Evolutionary conservation across 306 rosid species (phyloP).

Genomic region (Medicago arabica): DNA sequence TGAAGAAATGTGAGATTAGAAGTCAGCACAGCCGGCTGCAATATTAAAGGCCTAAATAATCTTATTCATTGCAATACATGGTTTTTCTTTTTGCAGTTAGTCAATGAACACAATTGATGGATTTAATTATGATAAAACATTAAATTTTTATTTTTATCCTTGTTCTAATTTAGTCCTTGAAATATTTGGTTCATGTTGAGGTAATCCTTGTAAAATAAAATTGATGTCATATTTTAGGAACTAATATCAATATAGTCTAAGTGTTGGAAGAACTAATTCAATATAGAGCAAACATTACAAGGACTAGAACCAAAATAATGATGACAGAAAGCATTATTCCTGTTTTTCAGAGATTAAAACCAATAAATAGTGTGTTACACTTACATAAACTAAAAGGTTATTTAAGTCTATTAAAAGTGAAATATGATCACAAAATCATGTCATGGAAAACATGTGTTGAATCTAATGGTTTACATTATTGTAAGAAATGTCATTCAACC

Average conservation of each 20-base stretch:
- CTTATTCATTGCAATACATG: background rate
- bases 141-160: background rate
- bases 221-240: background rate
- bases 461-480: slow-evolving; percentile 11
- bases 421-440: background rate
- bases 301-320: background rate
- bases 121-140: background rate
- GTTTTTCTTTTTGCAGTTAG: background rate
- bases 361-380: background rate
- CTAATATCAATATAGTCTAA: background rate
- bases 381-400: no score
- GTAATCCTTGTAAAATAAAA: background rate
- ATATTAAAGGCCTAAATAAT: background rate
- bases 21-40: background rate
- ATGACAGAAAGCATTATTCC: background rate
- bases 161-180: background rate
- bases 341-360: background rate
- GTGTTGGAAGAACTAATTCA: background rate
- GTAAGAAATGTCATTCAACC: slow-evolving; percentile 3
- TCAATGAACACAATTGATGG: background rate
- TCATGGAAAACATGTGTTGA: background rate
- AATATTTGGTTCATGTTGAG: background rate
- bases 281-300: background rate
- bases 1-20: slow-evolving; percentile 9
- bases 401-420: background rate